Evolutionary conservation across 495 filamentous ascomycete genomes (phyloP).

Genomic region (Sporormia fimetaria): DNA sequence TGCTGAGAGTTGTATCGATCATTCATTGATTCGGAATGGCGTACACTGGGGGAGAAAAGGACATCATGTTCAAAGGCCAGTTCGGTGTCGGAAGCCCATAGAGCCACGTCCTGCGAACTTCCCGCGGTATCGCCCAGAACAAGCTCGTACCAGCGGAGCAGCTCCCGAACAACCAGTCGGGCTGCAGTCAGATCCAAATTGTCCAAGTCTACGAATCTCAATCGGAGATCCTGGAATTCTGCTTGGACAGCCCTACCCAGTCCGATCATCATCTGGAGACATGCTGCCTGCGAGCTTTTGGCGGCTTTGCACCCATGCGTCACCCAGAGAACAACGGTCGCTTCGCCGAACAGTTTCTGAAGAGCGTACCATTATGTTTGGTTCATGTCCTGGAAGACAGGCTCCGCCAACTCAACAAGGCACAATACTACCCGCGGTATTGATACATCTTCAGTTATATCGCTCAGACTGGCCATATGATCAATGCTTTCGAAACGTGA

Average conservation of each 20-base stretch:
- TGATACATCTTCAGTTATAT: background rate
- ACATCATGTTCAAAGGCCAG: background rate
- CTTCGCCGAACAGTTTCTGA: slow-evolving; percentile 30
- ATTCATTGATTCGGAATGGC: background rate
- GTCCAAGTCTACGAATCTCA: slow-evolving; percentile 30
- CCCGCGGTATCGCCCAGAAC: slow-evolving; percentile 1
- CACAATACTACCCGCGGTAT: slow-evolving; percentile 33
- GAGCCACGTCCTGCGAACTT: background rate
- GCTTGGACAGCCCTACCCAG: slow-evolving; percentile 29
- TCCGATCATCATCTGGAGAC: slow-evolving; percentile 34
- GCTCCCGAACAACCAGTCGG: background rate
- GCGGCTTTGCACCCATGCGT: slow-evolving; percentile 29
- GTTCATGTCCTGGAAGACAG: slow-evolving; percentile 36
- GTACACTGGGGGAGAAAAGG: background rate
- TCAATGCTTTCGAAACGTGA: background rate
- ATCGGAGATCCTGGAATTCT: slow-evolving; percentile 17
- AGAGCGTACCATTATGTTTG: slow-evolving; percentile 27
- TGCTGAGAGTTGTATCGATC: slow-evolving; percentile 8
- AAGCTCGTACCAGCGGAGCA: slow-evolving; percentile 3
- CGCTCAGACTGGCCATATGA: background rate
- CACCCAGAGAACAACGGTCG: slow-evolving; percentile 37
- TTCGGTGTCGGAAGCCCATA: background rate
- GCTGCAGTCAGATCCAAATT: slow-evolving; percentile 10
- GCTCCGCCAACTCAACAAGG: slow-evolving; percentile 38
- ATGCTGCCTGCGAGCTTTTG: slow-evolving; percentile 27